Conservation (phyloP, 169 alveolate genomes). For the Cryptosporidium parvum region DNA sequence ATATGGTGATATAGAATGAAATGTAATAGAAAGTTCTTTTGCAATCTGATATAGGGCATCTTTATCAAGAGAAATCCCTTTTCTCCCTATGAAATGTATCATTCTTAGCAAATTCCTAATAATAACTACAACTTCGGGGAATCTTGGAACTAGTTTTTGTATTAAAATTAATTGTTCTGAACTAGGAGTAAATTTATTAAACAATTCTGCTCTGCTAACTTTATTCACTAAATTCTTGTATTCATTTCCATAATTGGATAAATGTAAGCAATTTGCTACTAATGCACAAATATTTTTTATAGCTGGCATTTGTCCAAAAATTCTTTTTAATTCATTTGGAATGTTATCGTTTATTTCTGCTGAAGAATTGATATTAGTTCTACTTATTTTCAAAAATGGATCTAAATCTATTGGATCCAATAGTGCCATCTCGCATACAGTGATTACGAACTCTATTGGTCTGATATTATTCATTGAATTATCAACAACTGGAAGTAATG, state of each 20-base stretch:
- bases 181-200: constrained; percentile 17
- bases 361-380: background rate
- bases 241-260: constrained; percentile 2
- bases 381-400: constrained; percentile 35
- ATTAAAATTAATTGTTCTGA: constrained; percentile 24
- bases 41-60: constrained; percentile 46
- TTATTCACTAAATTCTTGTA: background rate
- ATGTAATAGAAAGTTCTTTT: constrained; percentile 46
- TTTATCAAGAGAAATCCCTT: constrained; percentile 16
- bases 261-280: constrained; percentile 28
- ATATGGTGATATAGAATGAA: constrained; percentile 69
- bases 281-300: constrained; percentile 29
- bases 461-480: constrained; percentile 26
- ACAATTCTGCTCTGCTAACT: constrained; percentile 1
- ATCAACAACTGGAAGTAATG: constrained; percentile 53
- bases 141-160: constrained; percentile 59
- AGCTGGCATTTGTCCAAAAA: constrained; percentile 29
- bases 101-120: constrained; percentile 38
- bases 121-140: constrained; percentile 43
- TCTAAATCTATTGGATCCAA: constrained; percentile 58
- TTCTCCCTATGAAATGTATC: constrained; percentile 24
- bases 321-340: constrained; percentile 6
- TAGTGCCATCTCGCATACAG: constrained; percentile 74
- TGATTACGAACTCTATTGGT: constrained; percentile 38
- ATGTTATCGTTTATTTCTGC: background rate